Evolutionary conservation across 2,329 filamentous ascomycete species (phyloP), one percentile per base, ranked within the genome.

Genomic region (Venturiaceae sp.): DNA sequence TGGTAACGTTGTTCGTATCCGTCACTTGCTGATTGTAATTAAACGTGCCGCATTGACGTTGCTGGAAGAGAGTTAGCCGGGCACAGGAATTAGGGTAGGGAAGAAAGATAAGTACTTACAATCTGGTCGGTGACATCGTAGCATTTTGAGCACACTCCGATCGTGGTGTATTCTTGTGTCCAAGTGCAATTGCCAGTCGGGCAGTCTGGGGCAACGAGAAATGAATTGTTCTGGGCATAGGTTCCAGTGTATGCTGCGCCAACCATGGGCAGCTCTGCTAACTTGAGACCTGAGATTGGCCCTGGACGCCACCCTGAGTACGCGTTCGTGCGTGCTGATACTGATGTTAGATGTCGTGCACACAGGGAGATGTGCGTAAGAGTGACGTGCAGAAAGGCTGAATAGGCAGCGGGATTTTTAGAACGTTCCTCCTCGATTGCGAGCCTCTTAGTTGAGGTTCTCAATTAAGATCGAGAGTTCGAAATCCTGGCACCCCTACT

Each of bases 171-270:
- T 4, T 54, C 41, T 9, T 57, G 30, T 21, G 36, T 21, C 60
- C 60, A 61, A 16, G 60, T 61, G 33, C 60, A 61, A 32, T 61
- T 61, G 2, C 60, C 60, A 9, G 57, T 61, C 5, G 60, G 32
- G n/a, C 60, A 61, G 14, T 36, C 55, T 6, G 60, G 53, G 1
- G 57, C 54, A 0, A 58, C 28, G 19, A 56, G 36, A 28, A 56
- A 56, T 14, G 32, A 13, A 14, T 39, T 21, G 23, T 56, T 56
- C 34, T 39, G 37, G 5, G 34, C 37, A 23, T 56, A 56, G 1
- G 32, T 21, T 6, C 53, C 53, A 21, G 19, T 36, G 21, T 56
- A 56, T 1, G 36, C 53, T 19, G 53, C 53, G n/a, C 33, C 37
- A 30, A 56, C 33, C 53, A 56, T 56, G 11, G 53, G 36, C 23